Base-by-base conservation (phyloP, 306 rosid genomes). In the Cucumis cinereus region DNA sequence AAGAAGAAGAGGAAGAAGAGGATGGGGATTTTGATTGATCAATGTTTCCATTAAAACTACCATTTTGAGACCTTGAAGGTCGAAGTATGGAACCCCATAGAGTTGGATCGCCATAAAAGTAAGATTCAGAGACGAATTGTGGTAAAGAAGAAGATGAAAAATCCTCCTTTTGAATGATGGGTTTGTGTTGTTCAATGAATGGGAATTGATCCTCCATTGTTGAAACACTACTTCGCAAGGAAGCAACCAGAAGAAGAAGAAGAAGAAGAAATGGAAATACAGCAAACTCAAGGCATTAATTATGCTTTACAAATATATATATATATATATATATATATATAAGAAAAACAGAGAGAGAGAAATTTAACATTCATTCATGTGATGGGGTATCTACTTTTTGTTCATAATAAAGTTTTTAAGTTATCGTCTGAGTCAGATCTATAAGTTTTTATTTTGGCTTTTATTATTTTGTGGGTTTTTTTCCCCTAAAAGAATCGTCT, bases 121-220 rank as follows among this genome's bases (percentile, higher is more conserved):
- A 85, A 56, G 95, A 85, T 81, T 82, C 85, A 59, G 63, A 77
- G 82, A 87, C 78, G 75, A 80, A 82, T 84, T 84, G 85, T 77
- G 83, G 83, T 73, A 85, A 82, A 88, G 82, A 23, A 11, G 68
- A 83, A 82, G 86, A 81, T 57, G 88, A 81, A 68, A 87, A 77
- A 54, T 84, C 78, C 82, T 84, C 78, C 82, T 83, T 87, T 69
- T 71, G 88, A 72, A 78, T 78, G 76, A 86, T 85, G 88, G 55
- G 83, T 23, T 68, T 68, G 84, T 85, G 70, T 33, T 62, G 89
- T 62, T 33, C 90, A 79, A 84, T 83, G 84, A 85, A 81, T 75
- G 92, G 90, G 78, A 85, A 82, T 54, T 81, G 85, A 83, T 86
- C 81, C 43, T 84, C 89, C 89, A 85, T 91, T 66, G 69, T 79